Base-by-base conservation (phyloP, 345 rosid species). In the Cochlearia excelsa region DNA sequence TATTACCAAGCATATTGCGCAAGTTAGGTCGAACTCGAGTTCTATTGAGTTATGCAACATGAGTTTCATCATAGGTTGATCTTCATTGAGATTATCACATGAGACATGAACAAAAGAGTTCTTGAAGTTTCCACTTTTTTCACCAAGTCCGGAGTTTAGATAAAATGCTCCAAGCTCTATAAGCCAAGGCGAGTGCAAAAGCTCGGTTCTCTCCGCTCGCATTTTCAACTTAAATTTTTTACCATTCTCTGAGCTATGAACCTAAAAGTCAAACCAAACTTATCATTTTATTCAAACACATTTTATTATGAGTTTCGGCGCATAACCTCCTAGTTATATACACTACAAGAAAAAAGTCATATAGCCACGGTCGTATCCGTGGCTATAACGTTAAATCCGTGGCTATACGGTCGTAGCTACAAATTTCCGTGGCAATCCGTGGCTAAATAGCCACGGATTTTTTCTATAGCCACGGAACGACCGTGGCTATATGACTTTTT, bases 161-260 rank as follows among this genome's bases (percentile, higher is more conserved):
- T 65, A 83, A 66, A 93, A 85, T 29, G 91, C 99, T 64, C 97
- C 99, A 67, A 93, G 68, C 69, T 93, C 99, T 57, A 92, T 78
- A 31, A 93, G 77, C 99, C 97, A 93, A 52, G 99, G 99, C 6
- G 89, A 92, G 37, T 86, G 99, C 79, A 93, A 69, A 26, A 89
- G 84, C 80, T 93, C 97, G 30, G 81, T 76, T 46, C 88, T 95
- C 54, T 85, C 91, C 0, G 89, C 86, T 67, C 84, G 78, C 94
- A 93, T 46, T 80, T 85, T 88, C 73, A 82, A 76, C 59, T 78
- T 89, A 70, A 93, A 89, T 26, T 83, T 82, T 72, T 76, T 82
- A 53, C 99, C 97, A 69, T 75, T 85, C 5, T 50, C 85, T 52
- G 99, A 89, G 62, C 89, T 59, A 78, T 89, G 99, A 34, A 93